Evolutionary conservation across 306 rosid species (phyloP).

Genomic region (Dryas octopetala): DNA sequence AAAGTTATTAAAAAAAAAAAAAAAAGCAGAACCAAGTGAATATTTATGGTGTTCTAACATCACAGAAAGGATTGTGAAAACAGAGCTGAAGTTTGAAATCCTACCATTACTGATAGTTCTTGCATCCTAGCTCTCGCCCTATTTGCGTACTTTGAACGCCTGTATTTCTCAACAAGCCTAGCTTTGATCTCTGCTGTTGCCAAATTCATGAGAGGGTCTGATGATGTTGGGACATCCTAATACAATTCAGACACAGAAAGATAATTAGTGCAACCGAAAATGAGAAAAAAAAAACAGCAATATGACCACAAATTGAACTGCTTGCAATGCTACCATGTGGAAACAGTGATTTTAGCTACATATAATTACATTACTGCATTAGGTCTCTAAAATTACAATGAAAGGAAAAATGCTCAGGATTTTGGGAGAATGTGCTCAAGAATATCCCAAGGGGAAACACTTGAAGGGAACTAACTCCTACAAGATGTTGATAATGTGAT

Average conservation of each 20-base stretch:
- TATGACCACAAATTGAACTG: not conserved
- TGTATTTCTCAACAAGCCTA: conserved; percentile 68
- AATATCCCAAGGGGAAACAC: not conserved
- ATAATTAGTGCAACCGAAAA: conserved; percentile 1
- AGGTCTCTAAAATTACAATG: not conserved
- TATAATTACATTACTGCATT: not conserved
- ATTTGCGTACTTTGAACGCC: conserved; percentile 60
- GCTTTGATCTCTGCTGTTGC: conserved; percentile 81
- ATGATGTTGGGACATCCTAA: conserved; percentile 69
- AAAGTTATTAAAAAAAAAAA: too few relatives aligned
- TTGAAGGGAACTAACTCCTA: not conserved
- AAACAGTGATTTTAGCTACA: not conserved
- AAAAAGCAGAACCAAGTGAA: not conserved
- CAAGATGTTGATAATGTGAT: not conserved
- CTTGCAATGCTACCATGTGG: not conserved
- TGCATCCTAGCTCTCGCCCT: conserved; percentile 55
- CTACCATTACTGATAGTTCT: conserved; percentile 69
- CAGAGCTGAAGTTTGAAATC: conserved; percentile 17
- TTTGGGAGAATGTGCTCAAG: not conserved
- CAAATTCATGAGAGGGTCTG: conserved; percentile 77
- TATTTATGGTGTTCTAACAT: not conserved
- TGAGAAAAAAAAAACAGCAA: not conserved
- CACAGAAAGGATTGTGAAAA: not conserved
- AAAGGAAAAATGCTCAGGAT: too few relatives aligned
- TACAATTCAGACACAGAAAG: conserved; percentile 9